Conservation (phyloP, 2,329 filamentous ascomycete genomes). For the Mycosphaerella sp. region DNA sequence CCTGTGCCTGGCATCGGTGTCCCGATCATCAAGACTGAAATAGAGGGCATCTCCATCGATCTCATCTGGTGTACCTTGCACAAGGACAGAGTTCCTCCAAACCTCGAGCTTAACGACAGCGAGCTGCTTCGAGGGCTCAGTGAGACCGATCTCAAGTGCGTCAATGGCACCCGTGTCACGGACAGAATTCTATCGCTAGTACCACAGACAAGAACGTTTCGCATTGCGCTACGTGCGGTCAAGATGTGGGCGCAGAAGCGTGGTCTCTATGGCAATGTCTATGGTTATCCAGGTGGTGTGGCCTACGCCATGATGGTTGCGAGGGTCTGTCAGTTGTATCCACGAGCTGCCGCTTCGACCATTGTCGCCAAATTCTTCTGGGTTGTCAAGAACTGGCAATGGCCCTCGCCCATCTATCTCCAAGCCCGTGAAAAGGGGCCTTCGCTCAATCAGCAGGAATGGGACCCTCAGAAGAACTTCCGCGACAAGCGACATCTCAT, state of each 20-base stretch:
- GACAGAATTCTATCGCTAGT: conserved; percentile 86
- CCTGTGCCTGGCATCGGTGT: conserved; percentile 87
- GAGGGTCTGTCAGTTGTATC: conserved; percentile 91
- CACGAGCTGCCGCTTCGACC: conserved; percentile 79
- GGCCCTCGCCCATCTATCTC: conserved; percentile 87
- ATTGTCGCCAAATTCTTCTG: conserved; percentile 92
- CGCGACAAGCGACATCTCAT: conserved; percentile 82
- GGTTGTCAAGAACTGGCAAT: conserved; percentile 84
- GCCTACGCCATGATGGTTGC: conserved; percentile 98
- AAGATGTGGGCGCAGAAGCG: conserved; percentile 94
- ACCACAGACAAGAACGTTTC: conserved; percentile 83
- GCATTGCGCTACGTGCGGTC: conserved; percentile 79
- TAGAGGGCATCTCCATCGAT: conserved; percentile 87
- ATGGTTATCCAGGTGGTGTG: conserved; percentile 93
- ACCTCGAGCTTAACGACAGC: conserved; percentile 74
- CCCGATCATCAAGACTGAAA: conserved; percentile 95
- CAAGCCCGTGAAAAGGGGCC: conserved; percentile 80
- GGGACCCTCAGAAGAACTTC: conserved; percentile 86
- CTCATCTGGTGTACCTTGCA: conserved; percentile 58
- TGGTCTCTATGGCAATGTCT: conserved; percentile 91
- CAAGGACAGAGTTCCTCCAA: conserved; percentile 41
- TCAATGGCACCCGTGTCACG: conserved; percentile 92
- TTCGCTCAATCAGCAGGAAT: conserved; percentile 70
- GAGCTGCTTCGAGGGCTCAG: conserved; percentile 78
- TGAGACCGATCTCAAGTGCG: conserved; percentile 75